phyloP scores from a whole-genome alignment of 2,329 filamentous ascomycete genomes.

The Fusarium domesticum region DNA sequence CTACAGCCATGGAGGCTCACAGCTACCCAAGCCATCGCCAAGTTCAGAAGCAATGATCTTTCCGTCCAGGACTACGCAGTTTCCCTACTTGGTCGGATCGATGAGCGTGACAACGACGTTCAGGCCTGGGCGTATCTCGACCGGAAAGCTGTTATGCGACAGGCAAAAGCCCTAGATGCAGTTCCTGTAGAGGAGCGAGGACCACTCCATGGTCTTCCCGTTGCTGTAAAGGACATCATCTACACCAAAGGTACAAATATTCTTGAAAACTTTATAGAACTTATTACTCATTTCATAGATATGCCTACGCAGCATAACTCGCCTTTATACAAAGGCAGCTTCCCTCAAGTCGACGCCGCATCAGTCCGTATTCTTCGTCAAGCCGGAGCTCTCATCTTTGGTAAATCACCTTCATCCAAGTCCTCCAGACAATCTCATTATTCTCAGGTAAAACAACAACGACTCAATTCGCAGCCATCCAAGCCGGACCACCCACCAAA shows the following conservation, averaged over 20 bases:
- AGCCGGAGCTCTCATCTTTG: constrained; percentile 56
- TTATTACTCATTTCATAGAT: constrained; percentile 31
- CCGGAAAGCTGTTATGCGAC: constrained; percentile 42
- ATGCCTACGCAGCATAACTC: constrained; percentile 59
- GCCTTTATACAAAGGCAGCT: constrained; percentile 48
- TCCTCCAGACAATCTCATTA: neutral
- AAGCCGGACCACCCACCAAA: constrained; percentile 49
- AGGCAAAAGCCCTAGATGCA: constrained; percentile 50
- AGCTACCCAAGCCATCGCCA: constrained; percentile 42
- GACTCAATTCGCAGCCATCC: constrained; percentile 61
- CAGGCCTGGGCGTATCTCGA: constrained; percentile 52
- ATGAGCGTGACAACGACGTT: constrained; percentile 42
- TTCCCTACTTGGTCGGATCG: constrained; percentile 46
- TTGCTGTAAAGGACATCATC: constrained; percentile 61
- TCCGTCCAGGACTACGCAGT: constrained; percentile 50
- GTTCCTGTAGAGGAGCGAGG: constrained; percentile 48
- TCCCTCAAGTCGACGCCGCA: constrained; percentile 49
- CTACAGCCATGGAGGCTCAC: constrained; percentile 32
- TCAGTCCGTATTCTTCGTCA: constrained; percentile 51
- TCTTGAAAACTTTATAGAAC: neutral
- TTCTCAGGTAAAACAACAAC: constrained; percentile 43
- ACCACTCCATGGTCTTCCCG: constrained; percentile 54
- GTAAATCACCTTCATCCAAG: constrained; percentile 4
- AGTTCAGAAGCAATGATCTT: constrained; percentile 41
- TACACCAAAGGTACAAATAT: constrained; percentile 46